These are phyloP conservation scores for Tinospora cordifolia DNA, from an alignment of 164 flowering plant genomes.

Conservation along the genomic window DNA sequence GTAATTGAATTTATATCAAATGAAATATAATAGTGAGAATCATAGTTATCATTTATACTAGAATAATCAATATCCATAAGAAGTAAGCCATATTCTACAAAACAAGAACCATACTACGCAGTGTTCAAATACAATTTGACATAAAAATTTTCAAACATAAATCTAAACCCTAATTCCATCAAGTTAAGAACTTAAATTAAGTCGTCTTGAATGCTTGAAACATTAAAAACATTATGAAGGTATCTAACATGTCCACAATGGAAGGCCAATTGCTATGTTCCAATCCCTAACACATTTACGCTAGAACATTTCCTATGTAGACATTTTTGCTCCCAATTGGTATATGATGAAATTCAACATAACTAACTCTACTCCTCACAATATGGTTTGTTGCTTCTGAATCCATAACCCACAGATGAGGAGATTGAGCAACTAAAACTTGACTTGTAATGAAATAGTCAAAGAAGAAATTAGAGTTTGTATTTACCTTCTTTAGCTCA, in stretches of 20 bases:
- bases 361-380: neutral
- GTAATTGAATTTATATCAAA: no score
- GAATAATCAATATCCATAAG: neutral
- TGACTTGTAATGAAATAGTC: neutral
- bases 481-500: neutral
- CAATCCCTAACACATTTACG: neutral
- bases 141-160: neutral
- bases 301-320: neutral
- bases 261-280: neutral
- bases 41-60: no score
- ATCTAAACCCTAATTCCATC: neutral
- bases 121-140: neutral
- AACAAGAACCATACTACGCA: no score
- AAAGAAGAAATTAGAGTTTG: neutral
- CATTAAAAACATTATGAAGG: slow-evolving; percentile 9
- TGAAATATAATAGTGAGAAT: no score
- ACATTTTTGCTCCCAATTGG: neutral
- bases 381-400: slow-evolving; percentile 12
- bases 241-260: neutral
- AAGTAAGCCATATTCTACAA: slow-evolving; percentile 2
- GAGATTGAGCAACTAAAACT: slow-evolving; percentile 9
- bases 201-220: neutral
- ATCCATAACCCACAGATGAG: slow-evolving; percentile 10
- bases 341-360: no score
- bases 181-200: neutral